Evolutionary conservation across 2,329 filamentous ascomycete genomes (phyloP).

Genomic region (Penicillium sp.): DNA sequence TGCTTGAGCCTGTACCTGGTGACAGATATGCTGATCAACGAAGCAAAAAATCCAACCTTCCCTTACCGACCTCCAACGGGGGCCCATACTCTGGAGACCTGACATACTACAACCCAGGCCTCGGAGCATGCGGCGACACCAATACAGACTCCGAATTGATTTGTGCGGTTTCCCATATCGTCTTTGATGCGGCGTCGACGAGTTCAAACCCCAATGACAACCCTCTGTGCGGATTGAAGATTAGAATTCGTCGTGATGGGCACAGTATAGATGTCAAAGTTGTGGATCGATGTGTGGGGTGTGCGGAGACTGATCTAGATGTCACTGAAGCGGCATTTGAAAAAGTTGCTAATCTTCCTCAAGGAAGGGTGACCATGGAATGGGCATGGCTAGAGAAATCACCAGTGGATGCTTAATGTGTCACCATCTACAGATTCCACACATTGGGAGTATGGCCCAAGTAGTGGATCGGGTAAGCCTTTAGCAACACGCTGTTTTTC

Average conservation of each 20-base stretch:
- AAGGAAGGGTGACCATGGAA: conserved; percentile 49
- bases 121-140: conserved; percentile 68
- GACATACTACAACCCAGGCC: conserved; percentile 66
- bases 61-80: conserved; percentile 37
- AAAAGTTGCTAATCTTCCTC: conserved; percentile 46
- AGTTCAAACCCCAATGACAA: conserved; percentile 62
- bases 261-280: conserved; percentile 62
- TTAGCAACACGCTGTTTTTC: too few relatives aligned
- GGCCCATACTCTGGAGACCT: conserved; percentile 62
- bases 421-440: neutral
- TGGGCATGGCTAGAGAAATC: conserved; percentile 53
- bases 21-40: neutral
- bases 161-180: conserved; percentile 64
- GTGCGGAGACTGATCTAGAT: conserved; percentile 51
- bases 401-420: conserved; percentile 23
- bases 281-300: conserved; percentile 65
- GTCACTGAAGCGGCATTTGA: conserved; percentile 51
- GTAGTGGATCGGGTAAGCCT: too few relatives aligned
- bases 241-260: conserved; percentile 60
- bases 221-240: conserved; percentile 64
- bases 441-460: too few relatives aligned
- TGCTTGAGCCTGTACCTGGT: neutral
- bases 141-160: conserved; percentile 59
- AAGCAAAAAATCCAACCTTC: conserved; percentile 20
- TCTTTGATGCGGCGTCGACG: conserved; percentile 62